Evolutionary conservation across 2,329 filamentous ascomycete species (phyloP).

Genomic region (Aureobasidium sp.): DNA sequence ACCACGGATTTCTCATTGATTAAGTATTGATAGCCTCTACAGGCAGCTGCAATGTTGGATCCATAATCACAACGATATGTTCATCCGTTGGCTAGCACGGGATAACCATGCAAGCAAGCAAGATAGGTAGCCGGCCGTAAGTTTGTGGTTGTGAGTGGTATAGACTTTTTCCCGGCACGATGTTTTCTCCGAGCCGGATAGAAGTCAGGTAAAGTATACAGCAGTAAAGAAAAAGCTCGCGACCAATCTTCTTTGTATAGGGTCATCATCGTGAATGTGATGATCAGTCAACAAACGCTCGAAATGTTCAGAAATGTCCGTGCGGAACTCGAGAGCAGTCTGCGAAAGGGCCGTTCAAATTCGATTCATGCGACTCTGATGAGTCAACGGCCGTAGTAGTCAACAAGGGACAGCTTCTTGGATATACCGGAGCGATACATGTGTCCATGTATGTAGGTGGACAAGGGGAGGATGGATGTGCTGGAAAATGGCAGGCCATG

Average conservation of each 20-base stretch:
- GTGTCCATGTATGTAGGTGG: not conserved
- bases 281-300: not conserved
- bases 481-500: not conserved
- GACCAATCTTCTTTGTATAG: not conserved
- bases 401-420: not conserved
- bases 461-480: not conserved
- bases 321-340: not conserved
- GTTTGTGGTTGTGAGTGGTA: not conserved
- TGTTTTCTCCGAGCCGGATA: not conserved
- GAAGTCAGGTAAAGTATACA: not conserved
- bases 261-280: not conserved
- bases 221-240: not conserved
- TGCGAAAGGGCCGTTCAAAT: not conserved
- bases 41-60: not conserved
- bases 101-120: not conserved
- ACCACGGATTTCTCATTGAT: not conserved
- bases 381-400: not conserved
- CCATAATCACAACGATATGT: not conserved
- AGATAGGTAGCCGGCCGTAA: not conserved
- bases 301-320: not conserved
- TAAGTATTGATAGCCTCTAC: not conserved
- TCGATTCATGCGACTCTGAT: not conserved
- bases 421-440: not conserved
- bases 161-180: not conserved
- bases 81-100: not conserved